Conservation (phyloP, 176 grass and related monocot species). For the Tillandsia leiboldiana region DNA sequence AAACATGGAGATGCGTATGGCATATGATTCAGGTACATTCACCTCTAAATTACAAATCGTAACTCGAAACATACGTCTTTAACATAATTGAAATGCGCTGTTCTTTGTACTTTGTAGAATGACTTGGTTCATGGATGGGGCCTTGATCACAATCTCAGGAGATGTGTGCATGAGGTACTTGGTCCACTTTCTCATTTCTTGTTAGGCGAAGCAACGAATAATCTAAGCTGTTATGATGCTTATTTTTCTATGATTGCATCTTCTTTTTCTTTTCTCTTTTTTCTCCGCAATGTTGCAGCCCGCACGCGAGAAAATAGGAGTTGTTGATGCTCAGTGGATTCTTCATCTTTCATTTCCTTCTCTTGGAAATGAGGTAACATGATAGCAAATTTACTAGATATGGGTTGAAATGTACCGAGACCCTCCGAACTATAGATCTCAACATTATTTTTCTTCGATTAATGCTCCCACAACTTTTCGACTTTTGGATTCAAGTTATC, state of each 20-base stretch:
- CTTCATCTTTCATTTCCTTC: conserved; percentile 83
- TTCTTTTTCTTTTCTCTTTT: not conserved
- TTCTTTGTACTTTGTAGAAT: conserved; percentile 23
- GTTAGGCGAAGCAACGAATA: not conserved
- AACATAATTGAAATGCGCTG: too few relatives aligned
- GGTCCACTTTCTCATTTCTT: too few relatives aligned
- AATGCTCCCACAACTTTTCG: not conserved
- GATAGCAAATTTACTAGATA: not conserved
- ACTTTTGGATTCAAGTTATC: too few relatives aligned
- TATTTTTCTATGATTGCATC: not conserved
- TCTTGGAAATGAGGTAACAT: conserved; percentile 19
- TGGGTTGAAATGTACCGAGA: too few relatives aligned
- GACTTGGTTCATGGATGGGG: conserved; percentile 51
- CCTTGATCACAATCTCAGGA: conserved; percentile 33
- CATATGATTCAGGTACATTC: conserved; percentile 36
- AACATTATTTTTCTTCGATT: not conserved
- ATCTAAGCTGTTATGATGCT: not conserved
- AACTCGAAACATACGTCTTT: not conserved
- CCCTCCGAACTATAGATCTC: not conserved
- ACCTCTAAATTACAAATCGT: not conserved
- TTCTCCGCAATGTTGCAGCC: conserved; percentile 29
- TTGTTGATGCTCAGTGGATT: conserved; percentile 98
- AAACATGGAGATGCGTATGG: conserved; percentile 41
- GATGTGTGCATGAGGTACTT: conserved; percentile 33
- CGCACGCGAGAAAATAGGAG: conserved; percentile 76